These are phyloP conservation scores for barrel medic (Medicago truncatula) DNA, from an alignment of 306 rosid genomes.

Conservation along the genomic window MtrunA17r5.0-ANR NC_053048.1:37649501-37650000, in stretches of 20 bases:
- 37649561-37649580: constrained; percentile 29
- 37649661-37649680: constrained; percentile 90
- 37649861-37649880: constrained; percentile 28
- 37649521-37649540: not conserved
- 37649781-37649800: constrained; percentile 98
- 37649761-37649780: constrained; percentile 99
- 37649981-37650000: constrained; percentile 98
- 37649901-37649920: constrained; percentile 23
- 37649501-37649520: not conserved
- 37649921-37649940: constrained; percentile 76
- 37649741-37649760: constrained; percentile 96
- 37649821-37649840: constrained; percentile 99
- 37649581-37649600: constrained; percentile 1
- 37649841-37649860: constrained; percentile 99
- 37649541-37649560: constrained; percentile 17
- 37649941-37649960: constrained; percentile 98
- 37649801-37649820: constrained; percentile 99
- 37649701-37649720: constrained; percentile 99
- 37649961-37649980: constrained; percentile 99
- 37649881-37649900: not conserved
- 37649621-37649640: constrained; percentile 21
- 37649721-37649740: constrained; percentile 99
- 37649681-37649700: constrained; percentile 99
- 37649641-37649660: constrained; percentile 87
- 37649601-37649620: constrained; percentile 1